A percentile compares a stretch with the other conserved stretches of the same genome.
These are phyloP conservation scores for Spinellus fusiger DNA, from an alignment of 192 early-diverging fungal species.

Conservation along the genomic window DNA sequence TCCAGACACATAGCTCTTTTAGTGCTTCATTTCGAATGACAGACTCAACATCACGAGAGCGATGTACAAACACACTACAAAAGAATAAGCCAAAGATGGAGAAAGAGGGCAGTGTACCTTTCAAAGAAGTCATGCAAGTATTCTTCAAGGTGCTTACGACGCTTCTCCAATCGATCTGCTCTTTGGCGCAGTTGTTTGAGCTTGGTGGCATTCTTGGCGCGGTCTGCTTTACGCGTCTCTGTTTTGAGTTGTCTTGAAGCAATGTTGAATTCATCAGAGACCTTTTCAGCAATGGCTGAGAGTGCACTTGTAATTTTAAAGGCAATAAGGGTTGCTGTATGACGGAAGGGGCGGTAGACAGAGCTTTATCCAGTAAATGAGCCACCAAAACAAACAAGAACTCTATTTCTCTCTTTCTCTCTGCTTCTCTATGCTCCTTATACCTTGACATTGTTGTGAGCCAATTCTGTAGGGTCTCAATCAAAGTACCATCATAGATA, in stretches of 20 bases:
- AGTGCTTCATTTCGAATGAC: slow-evolving; percentile 82
- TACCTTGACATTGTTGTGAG: slow-evolving; percentile 60
- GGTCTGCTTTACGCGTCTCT: slow-evolving; percentile 38
- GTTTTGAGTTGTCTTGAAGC: slow-evolving; percentile 66
- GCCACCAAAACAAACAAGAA: slow-evolving; percentile 14
- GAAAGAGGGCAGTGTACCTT: slow-evolving; percentile 39
- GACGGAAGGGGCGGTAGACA: slow-evolving; percentile 82
- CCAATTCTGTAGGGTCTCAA: slow-evolving; percentile 59
- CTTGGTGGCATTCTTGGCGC: slow-evolving; percentile 19
- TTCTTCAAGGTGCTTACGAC: slow-evolving; percentile 50
- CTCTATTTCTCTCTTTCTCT: not conserved
- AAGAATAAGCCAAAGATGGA: not conserved
- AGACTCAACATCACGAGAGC: slow-evolving; percentile 84
- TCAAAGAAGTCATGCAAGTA: slow-evolving; percentile 73
- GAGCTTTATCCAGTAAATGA: slow-evolving; percentile 50
- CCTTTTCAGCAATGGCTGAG: slow-evolving; percentile 57
- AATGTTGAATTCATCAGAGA: slow-evolving; percentile 53
- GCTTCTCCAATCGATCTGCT: slow-evolving; percentile 37
- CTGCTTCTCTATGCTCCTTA: not conserved
- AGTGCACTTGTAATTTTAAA: slow-evolving; percentile 63
- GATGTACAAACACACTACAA: slow-evolving; percentile 78
- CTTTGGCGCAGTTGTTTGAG: slow-evolving; percentile 36
- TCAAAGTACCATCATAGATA: slow-evolving; percentile 56
- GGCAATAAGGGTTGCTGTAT: slow-evolving; percentile 73
- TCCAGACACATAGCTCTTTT: slow-evolving; percentile 75